These are phyloP conservation scores for Vinca major DNA, from an alignment of 305 asterid species.

Conservation along the genomic window DNA sequence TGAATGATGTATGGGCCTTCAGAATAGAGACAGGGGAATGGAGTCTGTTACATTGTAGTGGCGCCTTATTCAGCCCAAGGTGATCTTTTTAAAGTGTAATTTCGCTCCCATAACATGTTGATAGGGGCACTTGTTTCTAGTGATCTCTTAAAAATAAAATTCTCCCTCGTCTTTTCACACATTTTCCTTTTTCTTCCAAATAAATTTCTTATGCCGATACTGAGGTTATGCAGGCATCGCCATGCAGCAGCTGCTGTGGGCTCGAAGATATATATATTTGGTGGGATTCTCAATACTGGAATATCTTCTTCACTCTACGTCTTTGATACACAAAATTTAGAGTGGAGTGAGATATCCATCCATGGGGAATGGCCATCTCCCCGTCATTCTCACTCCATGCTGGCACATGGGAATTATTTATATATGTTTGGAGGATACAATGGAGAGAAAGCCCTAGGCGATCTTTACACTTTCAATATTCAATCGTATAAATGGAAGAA, in stretches of 20 bases:
- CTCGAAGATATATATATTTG: conserved; percentile 66
- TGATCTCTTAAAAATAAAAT: not conserved
- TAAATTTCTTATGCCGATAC: not conserved
- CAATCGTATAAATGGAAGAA: conserved; percentile 52
- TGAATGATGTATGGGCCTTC: conserved; percentile 84
- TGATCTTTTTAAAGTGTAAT: conserved; percentile 20
- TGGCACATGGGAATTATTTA: conserved; percentile 40
- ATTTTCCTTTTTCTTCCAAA: not conserved
- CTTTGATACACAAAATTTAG: conserved; percentile 49
- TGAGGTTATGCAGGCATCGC: conserved; percentile 60
- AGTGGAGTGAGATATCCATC: conserved; percentile 57
- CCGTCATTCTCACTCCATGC: conserved; percentile 91
- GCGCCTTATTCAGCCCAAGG: conserved; percentile 65
- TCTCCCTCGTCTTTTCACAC: not conserved
- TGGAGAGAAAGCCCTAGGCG: conserved; percentile 77
- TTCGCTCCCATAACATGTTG: not conserved
- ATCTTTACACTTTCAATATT: conserved; percentile 55
- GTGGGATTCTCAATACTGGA: conserved; percentile 58
- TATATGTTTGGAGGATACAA: conserved; percentile 80
- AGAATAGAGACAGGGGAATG: conserved; percentile 43
- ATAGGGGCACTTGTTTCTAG: not conserved
- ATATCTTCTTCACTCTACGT: conserved; percentile 54
- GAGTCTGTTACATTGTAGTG: conserved; percentile 61
- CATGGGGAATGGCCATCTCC: conserved; percentile 67
- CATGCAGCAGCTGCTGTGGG: conserved; percentile 78